Evolutionary conservation across 2,329 filamentous ascomycete genomes (phyloP).

Genomic region (Lecanosticta acicola): DNA sequence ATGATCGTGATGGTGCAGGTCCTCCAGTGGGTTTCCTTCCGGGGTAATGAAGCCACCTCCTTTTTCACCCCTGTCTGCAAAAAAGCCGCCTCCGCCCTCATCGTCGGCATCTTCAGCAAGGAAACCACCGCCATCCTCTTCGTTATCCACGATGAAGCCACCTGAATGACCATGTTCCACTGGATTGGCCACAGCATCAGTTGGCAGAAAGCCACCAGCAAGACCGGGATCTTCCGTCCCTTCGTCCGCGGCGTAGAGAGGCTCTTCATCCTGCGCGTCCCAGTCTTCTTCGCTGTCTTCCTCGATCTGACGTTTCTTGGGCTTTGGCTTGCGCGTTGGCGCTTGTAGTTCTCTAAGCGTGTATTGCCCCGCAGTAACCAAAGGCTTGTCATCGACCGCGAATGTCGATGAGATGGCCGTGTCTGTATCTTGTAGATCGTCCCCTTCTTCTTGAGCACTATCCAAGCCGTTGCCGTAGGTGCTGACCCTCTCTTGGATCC

Average conservation of each 20-base stretch:
- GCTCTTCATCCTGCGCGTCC: conserved; percentile 8
- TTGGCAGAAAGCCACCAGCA: conserved; percentile 13
- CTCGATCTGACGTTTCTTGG: conserved; percentile 7
- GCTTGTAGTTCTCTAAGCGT: conserved; percentile 16
- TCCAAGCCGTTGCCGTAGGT: conserved; percentile 37
- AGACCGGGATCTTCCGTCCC: conserved; percentile 29
- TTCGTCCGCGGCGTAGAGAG: conserved; percentile 19
- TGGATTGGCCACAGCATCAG: background rate
- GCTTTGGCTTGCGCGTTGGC: conserved; percentile 2
- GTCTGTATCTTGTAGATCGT: conserved; percentile 4
- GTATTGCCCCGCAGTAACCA: conserved; percentile 23
- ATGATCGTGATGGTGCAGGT: conserved; percentile 5
- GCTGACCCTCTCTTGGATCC: conserved; percentile 68
- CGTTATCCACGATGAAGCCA: conserved; percentile 16
- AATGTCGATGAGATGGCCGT: conserved; percentile 9
- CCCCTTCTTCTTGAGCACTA: conserved; percentile 9
- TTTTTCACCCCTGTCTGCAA: conserved; percentile 10
- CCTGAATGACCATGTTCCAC: conserved; percentile 1
- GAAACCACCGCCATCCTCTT: conserved; percentile 5
- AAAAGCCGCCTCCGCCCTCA: conserved; percentile 13
- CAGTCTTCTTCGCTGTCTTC: conserved; percentile 14
- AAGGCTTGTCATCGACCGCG: conserved; percentile 12
- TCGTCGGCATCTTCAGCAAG: conserved; percentile 16
- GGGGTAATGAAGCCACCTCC: background rate
- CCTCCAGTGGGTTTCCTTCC: too few species aligned